Evolutionary conservation across 2,329 filamentous ascomycete genomes (phyloP).

Genomic region (Xylariaceae sp.): DNA sequence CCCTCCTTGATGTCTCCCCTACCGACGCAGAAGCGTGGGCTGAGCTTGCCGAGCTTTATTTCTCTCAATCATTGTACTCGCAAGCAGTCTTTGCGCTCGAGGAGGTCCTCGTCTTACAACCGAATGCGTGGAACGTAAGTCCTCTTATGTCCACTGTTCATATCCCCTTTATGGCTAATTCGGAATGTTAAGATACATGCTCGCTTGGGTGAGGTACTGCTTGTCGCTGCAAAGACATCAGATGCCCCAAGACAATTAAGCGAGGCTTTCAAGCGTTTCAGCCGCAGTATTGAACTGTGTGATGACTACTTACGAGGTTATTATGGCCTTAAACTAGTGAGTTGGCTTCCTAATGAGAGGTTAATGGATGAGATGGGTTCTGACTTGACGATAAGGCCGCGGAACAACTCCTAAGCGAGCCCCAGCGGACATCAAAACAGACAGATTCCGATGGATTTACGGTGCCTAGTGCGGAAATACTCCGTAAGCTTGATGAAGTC

Average conservation of each 20-base stretch:
- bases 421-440: slow-evolving; percentile 48
- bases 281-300: slow-evolving; percentile 89
- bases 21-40: slow-evolving; percentile 94
- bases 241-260: slow-evolving; percentile 58
- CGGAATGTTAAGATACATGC: slow-evolving; percentile 70
- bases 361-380: neutral
- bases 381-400: slow-evolving; percentile 48
- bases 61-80: slow-evolving; percentile 73
- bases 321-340: slow-evolving; percentile 83
- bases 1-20: slow-evolving; percentile 79
- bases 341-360: slow-evolving; percentile 27
- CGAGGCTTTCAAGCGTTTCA: slow-evolving; percentile 82
- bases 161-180: slow-evolving; percentile 32
- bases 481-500: slow-evolving; percentile 70
- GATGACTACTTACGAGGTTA: slow-evolving; percentile 90
- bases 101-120: slow-evolving; percentile 82
- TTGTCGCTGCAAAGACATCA: slow-evolving; percentile 63
- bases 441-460: slow-evolving; percentile 53
- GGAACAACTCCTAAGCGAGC: slow-evolving; percentile 51
- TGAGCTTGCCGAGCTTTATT: slow-evolving; percentile 86
- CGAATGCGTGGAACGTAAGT: slow-evolving; percentile 93
- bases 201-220: slow-evolving; percentile 79
- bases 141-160: slow-evolving; percentile 17
- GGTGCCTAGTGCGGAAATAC: slow-evolving; percentile 58
- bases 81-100: slow-evolving; percentile 89